A percentile compares a stretch with the other conserved stretches of the same genome.
Conservation (phyloP, 495 filamentous ascomycete species). For the Penicillium steckii region DNA sequence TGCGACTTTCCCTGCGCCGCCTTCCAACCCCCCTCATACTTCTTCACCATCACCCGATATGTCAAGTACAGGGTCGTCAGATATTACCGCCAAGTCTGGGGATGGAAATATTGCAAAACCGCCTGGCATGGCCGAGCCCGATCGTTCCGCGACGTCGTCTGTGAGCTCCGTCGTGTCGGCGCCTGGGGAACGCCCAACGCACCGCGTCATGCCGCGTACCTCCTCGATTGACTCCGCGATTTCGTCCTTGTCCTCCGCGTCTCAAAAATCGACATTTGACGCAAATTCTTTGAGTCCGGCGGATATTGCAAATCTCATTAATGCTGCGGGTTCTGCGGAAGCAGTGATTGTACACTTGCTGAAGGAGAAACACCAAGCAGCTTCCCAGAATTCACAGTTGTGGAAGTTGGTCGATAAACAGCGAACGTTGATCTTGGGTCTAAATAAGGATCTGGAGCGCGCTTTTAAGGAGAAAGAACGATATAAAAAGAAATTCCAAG, state of each 20-base stretch:
- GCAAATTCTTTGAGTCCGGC: conserved; percentile 43
- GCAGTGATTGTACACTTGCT: conserved; percentile 83
- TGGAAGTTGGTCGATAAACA: conserved; percentile 98
- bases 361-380: conserved; percentile 84
- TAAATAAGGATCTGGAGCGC: conserved; percentile 93
- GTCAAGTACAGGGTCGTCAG: conserved; percentile 16
- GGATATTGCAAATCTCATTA: conserved; percentile 71
- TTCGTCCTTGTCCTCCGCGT: conserved; percentile 75
- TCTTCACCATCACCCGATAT: conserved; percentile 17
- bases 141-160: conserved; percentile 34
- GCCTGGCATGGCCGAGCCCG: conserved; percentile 27
- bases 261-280: conserved; percentile 65
- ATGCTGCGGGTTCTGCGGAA: conserved; percentile 85
- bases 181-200: conserved; percentile 32
- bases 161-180: conserved; percentile 31
- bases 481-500: conserved; percentile 88
- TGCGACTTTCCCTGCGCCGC: conserved; percentile 32
- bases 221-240: conserved; percentile 95
- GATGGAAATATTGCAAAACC: conserved; percentile 23
- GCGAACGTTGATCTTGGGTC: conserved; percentile 83
- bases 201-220: conserved; percentile 65
- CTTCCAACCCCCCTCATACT: conserved; percentile 22
- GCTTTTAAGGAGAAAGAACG: conserved; percentile 92
- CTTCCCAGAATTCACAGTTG: conserved; percentile 86
- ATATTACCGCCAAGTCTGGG: conserved; percentile 17